phyloP scores from a whole-genome alignment of 345 rosid species.

The Lepidium didymum region DNA sequence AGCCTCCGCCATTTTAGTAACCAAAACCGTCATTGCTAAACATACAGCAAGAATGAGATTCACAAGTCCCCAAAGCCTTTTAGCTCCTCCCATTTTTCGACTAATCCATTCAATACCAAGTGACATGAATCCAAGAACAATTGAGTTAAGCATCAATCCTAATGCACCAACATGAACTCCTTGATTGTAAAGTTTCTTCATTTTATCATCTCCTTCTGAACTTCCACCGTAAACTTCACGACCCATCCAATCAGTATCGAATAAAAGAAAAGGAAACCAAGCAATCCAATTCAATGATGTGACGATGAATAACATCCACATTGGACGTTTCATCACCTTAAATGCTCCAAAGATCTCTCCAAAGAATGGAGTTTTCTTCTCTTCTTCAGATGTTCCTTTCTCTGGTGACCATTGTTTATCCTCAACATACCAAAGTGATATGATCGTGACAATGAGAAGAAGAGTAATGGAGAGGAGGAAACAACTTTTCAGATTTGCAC shows the following conservation, averaged over 20 bases:
- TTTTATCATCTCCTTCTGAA: conserved; percentile 18
- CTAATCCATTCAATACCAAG: conserved; percentile 38
- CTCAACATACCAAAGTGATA: conserved; percentile 36
- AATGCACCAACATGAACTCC: conserved; percentile 71
- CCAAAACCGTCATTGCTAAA: conserved; percentile 37
- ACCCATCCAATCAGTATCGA: conserved; percentile 90
- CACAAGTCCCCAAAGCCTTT: conserved; percentile 55
- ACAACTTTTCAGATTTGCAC: conserved; percentile 77
- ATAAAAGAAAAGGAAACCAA: conserved; percentile 79
- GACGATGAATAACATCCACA: conserved; percentile 56
- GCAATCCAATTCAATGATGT: conserved; percentile 69
- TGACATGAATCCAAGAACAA: conserved; percentile 51
- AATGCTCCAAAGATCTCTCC: conserved; percentile 42
- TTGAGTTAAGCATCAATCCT: conserved; percentile 62
- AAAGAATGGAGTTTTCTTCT: background rate
- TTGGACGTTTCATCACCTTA: conserved; percentile 42
- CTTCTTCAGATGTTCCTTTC: background rate
- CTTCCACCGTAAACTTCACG: conserved; percentile 74
- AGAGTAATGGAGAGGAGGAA: conserved; percentile 54
- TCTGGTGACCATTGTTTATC: conserved; percentile 34
- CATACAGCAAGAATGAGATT: conserved; percentile 51
- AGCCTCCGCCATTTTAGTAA: conserved; percentile 57
- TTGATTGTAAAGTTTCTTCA: conserved; percentile 33
- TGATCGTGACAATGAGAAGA: conserved; percentile 29
- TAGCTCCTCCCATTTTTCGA: conserved; percentile 38